A percentile compares a stretch with the other conserved stretches of the same genome.
phyloP scores from a whole-genome alignment of 2,329 filamentous ascomycete species.

The Alternaria sp. region DNA sequence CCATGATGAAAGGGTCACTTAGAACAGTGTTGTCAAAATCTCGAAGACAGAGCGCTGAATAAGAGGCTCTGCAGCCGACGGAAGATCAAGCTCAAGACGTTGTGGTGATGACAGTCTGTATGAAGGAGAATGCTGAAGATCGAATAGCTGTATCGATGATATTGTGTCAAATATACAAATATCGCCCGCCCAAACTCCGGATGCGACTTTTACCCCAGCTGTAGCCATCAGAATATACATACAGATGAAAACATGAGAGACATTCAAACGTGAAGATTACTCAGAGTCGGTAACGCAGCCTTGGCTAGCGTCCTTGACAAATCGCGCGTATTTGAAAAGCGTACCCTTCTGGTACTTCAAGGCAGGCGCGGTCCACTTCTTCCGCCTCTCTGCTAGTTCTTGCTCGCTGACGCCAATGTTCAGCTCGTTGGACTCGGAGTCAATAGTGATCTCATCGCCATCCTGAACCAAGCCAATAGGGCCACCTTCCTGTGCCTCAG shows the following conservation, averaged over 20 bases:
- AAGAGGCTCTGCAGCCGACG: not conserved
- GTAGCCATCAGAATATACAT: not conserved
- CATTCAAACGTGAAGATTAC: constrained; percentile 10
- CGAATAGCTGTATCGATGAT: not conserved
- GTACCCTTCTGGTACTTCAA: constrained; percentile 66
- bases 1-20: not conserved
- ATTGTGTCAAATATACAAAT: not conserved
- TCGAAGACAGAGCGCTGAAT: not conserved
- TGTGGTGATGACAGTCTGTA: not conserved
- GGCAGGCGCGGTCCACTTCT: constrained; percentile 60
- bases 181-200: not conserved
- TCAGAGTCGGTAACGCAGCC: constrained; percentile 64
- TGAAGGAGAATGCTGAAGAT: not conserved
- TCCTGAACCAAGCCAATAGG: constrained; percentile 84
- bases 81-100: not conserved
- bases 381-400: constrained; percentile 62
- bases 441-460: constrained; percentile 81
- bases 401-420: constrained; percentile 70
- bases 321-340: constrained; percentile 64
- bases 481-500: constrained; percentile 84
- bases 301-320: constrained; percentile 64
- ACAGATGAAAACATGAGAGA: not conserved
- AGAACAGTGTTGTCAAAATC: too few species aligned
- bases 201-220: constrained; percentile 3
- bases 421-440: constrained; percentile 73